Evolutionary conservation across 2,329 filamentous ascomycete genomes (phyloP).

Genomic region (Fusarium denticulatum): DNA sequence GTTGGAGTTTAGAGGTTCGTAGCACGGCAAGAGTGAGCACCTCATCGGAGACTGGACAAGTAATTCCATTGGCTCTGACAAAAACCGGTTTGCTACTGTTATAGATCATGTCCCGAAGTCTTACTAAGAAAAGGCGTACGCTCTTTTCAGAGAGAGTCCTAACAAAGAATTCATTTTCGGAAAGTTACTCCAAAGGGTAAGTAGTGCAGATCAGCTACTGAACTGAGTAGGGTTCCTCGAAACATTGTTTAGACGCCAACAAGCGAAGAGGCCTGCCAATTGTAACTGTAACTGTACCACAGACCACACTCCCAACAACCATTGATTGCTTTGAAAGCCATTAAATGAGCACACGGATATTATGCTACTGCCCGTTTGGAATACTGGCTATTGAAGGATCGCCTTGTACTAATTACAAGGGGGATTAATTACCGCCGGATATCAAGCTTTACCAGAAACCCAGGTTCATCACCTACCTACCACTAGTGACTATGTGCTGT

Average conservation of each 20-base stretch:
- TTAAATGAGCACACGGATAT: neutral
- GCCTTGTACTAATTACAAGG: neutral
- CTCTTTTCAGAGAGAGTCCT: neutral
- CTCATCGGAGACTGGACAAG: neutral
- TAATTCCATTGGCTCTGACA: slow-evolving; percentile 19
- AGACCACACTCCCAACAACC: neutral
- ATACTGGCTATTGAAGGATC: neutral
- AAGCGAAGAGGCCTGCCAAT: neutral
- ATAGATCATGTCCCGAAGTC: neutral
- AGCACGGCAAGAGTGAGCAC: neutral
- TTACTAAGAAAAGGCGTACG: neutral
- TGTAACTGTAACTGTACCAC: neutral
- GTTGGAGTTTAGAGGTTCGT: slow-evolving; percentile 1
- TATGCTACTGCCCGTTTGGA: neutral
- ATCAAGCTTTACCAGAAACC: neutral
- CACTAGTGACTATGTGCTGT: slow-evolving; percentile 14
- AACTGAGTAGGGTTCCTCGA: slow-evolving; percentile 4
- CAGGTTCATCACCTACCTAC: neutral
- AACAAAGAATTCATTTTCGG: neutral
- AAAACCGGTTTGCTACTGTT: neutral
- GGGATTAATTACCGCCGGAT: slow-evolving; percentile 4
- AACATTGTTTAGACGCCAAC: slow-evolving; percentile 11
- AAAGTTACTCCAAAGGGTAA: neutral
- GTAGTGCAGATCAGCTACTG: slow-evolving; percentile 12
- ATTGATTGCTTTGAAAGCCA: neutral